phyloP scores from a whole-genome alignment of 768 basidiomycete genomes.

The Melanogaster broomeanus region DNA sequence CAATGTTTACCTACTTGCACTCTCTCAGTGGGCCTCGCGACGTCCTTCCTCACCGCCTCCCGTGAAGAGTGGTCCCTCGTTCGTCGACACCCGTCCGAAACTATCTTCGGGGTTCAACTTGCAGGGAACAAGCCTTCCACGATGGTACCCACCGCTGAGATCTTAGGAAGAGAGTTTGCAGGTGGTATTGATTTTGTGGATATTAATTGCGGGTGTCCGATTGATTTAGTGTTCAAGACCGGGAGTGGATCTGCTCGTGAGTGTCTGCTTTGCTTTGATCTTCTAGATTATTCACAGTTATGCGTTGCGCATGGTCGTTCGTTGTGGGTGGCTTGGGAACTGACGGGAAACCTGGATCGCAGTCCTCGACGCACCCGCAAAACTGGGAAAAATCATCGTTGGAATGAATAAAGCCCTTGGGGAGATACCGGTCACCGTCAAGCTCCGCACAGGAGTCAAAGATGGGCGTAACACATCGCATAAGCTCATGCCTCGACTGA shows the following conservation, averaged over 20 bases:
- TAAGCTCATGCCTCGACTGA: slow-evolving; percentile 85
- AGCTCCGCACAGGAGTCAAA: slow-evolving; percentile 91
- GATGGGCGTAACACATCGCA: slow-evolving; percentile 86
- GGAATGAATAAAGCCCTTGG: slow-evolving; percentile 93
- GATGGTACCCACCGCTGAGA: slow-evolving; percentile 81
- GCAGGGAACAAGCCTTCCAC: slow-evolving; percentile 85
- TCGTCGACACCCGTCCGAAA: slow-evolving; percentile 83
- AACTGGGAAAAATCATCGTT: slow-evolving; percentile 81
- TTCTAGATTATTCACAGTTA: not conserved
- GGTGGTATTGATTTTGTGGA: slow-evolving; percentile 87
- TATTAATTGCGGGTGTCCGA: slow-evolving; percentile 96
- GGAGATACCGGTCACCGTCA: slow-evolving; percentile 88
- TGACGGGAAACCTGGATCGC: not conserved
- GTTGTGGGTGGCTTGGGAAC: too few relatives aligned
- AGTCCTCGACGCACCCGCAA: slow-evolving; percentile 85
- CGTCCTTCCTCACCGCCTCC: slow-evolving; percentile 84
- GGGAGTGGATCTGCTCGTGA: slow-evolving; percentile 88
- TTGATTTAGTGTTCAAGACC: slow-evolving; percentile 90
- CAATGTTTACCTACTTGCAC: not conserved
- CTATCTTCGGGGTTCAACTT: slow-evolving; percentile 87
- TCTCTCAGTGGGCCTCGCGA: slow-evolving; percentile 87
- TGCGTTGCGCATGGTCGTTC: too few relatives aligned
- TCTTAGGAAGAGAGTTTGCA: slow-evolving; percentile 68
- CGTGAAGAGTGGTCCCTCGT: slow-evolving; percentile 96
- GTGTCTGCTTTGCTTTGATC: slow-evolving; percentile 33